Evolutionary conservation across 441 rosid genomes (phyloP).

Genomic region (Mallotus repandus): DNA sequence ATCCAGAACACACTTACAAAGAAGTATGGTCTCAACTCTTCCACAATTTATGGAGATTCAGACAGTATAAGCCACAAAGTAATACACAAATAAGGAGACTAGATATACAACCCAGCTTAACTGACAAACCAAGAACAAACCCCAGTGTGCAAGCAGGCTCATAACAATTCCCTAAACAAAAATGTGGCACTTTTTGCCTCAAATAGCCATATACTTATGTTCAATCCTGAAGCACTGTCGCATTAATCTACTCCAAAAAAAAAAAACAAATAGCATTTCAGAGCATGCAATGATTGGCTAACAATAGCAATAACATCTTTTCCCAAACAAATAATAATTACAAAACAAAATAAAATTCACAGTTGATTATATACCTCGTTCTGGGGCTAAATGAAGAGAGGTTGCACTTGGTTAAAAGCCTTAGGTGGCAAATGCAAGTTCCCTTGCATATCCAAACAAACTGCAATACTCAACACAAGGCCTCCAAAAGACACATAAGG

Average conservation of each 20-base stretch:
- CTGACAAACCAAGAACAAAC: neutral
- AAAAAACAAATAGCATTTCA: neutral
- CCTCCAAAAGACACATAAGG: neutral
- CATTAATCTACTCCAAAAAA: neutral
- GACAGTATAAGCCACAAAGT: too few relatives aligned
- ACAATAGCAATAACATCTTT: neutral
- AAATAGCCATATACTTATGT: neutral
- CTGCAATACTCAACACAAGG: neutral
- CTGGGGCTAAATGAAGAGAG: neutral
- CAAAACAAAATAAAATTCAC: neutral
- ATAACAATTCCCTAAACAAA: neutral
- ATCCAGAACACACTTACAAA: too few relatives aligned
- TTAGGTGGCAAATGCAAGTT: neutral
- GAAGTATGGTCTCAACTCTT: too few relatives aligned
- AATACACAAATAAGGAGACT: too few relatives aligned
- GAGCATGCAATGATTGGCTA: neutral
- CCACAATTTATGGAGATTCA: too few relatives aligned
- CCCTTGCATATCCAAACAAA: constrained; percentile 6
- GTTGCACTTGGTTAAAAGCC: neutral
- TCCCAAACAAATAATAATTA: neutral
- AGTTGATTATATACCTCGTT: neutral
- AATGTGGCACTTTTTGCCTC: neutral
- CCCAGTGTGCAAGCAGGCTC: neutral
- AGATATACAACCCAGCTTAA: too few relatives aligned
- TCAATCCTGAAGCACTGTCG: neutral